A percentile compares a stretch with the other conserved stretches of the same genome.
Conservation (phyloP, 2,329 filamentous ascomycete species). For the Scedosporium boydii region DNA sequence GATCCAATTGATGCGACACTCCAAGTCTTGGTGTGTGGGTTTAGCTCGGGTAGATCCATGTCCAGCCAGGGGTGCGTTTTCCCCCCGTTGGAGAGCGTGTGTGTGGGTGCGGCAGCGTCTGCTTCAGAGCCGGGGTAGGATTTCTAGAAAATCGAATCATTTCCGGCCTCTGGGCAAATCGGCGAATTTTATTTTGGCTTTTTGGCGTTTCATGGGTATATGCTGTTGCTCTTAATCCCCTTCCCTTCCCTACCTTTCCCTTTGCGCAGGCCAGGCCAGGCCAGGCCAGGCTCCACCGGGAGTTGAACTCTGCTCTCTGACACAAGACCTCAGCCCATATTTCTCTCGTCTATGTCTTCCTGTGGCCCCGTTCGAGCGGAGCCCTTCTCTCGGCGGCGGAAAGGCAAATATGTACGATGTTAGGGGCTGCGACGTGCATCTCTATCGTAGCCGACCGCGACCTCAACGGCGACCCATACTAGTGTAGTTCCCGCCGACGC, state of each 20-base stretch:
- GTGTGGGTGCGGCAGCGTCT: slow-evolving; percentile 2
- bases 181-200: background rate
- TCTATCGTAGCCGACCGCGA: background rate
- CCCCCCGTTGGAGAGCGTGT: background rate
- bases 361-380: background rate
- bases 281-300: background rate
- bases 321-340: slow-evolving; percentile 1
- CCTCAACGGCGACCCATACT: background rate
- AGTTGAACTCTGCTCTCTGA: background rate
- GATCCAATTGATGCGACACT: no score
- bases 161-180: background rate
- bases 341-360: background rate
- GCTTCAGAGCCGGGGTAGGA: slow-evolving; percentile 3
- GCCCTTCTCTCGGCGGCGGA: background rate
- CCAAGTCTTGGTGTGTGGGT: background rate
- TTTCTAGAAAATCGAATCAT: slow-evolving; percentile 4
- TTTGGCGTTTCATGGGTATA: background rate
- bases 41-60: background rate
- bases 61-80: no score
- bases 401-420: background rate
- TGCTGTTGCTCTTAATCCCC: background rate
- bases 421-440: background rate
- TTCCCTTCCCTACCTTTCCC: background rate
- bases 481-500: background rate
- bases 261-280: no score